These are phyloP conservation scores for Lindgomyces ingoldianus DNA, from an alignment of 495 filamentous ascomycete species.

Conservation along the genomic window DNA sequence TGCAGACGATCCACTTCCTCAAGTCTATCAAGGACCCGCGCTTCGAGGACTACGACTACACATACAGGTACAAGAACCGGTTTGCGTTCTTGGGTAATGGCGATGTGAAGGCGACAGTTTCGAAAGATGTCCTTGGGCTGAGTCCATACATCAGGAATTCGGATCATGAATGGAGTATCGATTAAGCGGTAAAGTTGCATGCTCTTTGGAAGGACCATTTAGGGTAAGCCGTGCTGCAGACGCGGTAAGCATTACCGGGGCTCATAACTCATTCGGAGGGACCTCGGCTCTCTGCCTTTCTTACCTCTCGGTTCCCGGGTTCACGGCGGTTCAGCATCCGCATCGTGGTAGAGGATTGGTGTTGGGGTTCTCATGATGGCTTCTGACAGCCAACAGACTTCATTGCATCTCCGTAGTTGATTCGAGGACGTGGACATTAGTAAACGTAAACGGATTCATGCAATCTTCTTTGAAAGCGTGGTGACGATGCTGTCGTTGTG, in stretches of 20 bases:
- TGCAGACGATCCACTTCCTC: constrained; percentile 45
- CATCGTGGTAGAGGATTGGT: constrained; percentile 2
- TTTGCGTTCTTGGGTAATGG: constrained; percentile 49
- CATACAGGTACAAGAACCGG: constrained; percentile 45
- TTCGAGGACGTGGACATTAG: neutral
- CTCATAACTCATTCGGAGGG: neutral
- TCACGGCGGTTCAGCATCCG: neutral
- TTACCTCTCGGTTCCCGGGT: neutral
- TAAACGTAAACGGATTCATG: constrained; percentile 6
- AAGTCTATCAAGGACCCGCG: constrained; percentile 45
- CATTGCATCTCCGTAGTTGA: neutral
- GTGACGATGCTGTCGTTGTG: too few species aligned
- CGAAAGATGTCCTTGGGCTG: constrained; percentile 42
- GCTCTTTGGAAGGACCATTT: neutral
- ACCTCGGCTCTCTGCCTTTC: neutral
- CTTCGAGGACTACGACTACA: constrained; percentile 46
- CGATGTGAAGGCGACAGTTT: constrained; percentile 45
- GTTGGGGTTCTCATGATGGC: constrained; percentile 4
- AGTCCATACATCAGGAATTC: constrained; percentile 46
- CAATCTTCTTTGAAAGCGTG: neutral
- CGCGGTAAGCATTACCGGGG: neutral
- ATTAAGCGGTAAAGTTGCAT: constrained; percentile 7
- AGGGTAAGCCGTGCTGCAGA: neutral
- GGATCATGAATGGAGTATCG: constrained; percentile 37
- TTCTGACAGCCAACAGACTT: neutral